phyloP scores from a whole-genome alignment of 495 filamentous ascomycete genomes.

The Tuber calosporum region DNA sequence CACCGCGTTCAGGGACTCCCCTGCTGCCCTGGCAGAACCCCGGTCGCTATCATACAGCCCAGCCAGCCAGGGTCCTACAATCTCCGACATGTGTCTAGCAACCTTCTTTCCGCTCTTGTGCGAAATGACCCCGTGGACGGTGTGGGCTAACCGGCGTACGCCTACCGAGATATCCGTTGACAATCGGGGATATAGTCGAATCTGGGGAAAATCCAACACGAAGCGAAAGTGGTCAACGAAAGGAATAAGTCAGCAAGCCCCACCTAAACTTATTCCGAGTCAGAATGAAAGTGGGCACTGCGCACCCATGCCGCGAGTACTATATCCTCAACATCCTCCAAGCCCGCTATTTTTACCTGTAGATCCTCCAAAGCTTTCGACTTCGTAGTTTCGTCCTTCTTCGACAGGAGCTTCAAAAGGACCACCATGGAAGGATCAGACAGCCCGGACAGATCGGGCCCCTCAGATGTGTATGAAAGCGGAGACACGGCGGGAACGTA shows the following conservation, averaged over 20 bases:
- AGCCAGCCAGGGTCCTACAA: conserved; percentile 80
- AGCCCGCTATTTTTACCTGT: conserved; percentile 53
- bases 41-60: conserved; percentile 81
- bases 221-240: conserved; percentile 5
- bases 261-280: conserved; percentile 35
- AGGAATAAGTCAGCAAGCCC: conserved; percentile 15
- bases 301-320: conserved; percentile 82
- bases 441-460: conserved; percentile 70
- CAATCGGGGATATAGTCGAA: conserved; percentile 73
- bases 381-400: conserved; percentile 88
- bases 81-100: conserved; percentile 63
- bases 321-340: conserved; percentile 60
- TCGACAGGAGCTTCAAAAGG: conserved; percentile 80
- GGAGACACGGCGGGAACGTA: conserved; percentile 29
- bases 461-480: conserved; percentile 78
- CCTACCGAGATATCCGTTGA: conserved; percentile 83
- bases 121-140: conserved; percentile 64
- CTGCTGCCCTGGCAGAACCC: conserved; percentile 61
- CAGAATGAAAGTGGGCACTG: conserved; percentile 5
- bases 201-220: conserved; percentile 47
- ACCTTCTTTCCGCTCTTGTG: conserved; percentile 68
- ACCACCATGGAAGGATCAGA: conserved; percentile 75
- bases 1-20: conserved; percentile 62
- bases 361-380: conserved; percentile 88
- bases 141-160: conserved; percentile 76